Conservation (phyloP, 495 filamentous ascomycete species). For the Talaromyces trachyspermus region DNA sequence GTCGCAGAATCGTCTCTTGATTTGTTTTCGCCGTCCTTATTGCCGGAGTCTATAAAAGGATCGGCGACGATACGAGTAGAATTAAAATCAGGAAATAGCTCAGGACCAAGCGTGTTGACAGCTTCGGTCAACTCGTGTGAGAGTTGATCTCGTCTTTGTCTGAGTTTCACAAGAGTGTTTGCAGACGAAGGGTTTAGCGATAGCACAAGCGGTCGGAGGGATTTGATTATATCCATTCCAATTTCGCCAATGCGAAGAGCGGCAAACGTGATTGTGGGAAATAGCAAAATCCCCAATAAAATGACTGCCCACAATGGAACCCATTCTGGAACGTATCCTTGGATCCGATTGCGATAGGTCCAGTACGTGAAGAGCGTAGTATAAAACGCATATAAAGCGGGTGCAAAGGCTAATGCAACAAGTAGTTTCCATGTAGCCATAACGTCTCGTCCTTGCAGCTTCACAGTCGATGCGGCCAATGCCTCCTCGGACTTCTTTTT, state of each 20-base stretch:
- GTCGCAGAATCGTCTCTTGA: slow-evolving; percentile 12
- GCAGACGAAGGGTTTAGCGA: slow-evolving; percentile 75
- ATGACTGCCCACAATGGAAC: slow-evolving; percentile 75
- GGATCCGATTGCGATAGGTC: slow-evolving; percentile 73
- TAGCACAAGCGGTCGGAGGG: slow-evolving; percentile 82
- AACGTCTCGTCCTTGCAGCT: slow-evolving; percentile 87
- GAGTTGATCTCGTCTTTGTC: slow-evolving; percentile 62
- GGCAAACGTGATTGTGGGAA: slow-evolving; percentile 84
- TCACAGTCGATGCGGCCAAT: slow-evolving; percentile 86
- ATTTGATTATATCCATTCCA: slow-evolving; percentile 97
- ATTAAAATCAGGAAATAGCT: slow-evolving; percentile 96
- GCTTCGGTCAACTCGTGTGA: slow-evolving; percentile 77
- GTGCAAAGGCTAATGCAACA: slow-evolving; percentile 81
- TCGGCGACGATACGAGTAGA: slow-evolving; percentile 67
- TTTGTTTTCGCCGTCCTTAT: slow-evolving; percentile 11
- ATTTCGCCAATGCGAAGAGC: slow-evolving; percentile 93
- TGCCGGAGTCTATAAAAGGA: slow-evolving; percentile 40
- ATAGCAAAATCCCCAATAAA: slow-evolving; percentile 64
- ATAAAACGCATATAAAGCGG: slow-evolving; percentile 77
- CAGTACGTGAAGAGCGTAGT: slow-evolving; percentile 64
- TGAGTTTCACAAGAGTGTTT: slow-evolving; percentile 76
- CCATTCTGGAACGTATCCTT: slow-evolving; percentile 70
- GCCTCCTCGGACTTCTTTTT: slow-evolving; percentile 87
- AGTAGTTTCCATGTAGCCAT: slow-evolving; percentile 99
- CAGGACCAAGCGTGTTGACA: slow-evolving; percentile 92